Base-by-base conservation (phyloP, 176 grass and related monocot species). In the Microstegium vimineum region DNA sequence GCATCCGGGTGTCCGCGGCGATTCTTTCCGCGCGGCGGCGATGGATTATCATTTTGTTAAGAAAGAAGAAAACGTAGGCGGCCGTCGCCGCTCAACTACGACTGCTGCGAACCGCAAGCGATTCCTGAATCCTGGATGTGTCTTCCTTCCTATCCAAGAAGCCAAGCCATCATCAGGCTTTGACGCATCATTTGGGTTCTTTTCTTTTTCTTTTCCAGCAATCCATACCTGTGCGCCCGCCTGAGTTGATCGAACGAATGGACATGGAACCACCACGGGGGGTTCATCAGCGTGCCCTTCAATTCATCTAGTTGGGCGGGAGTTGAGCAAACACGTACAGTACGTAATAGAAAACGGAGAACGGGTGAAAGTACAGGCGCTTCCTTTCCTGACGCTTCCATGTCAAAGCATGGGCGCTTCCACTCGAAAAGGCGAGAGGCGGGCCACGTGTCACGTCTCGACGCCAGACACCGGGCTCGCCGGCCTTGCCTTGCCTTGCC, bases 71-170 rank as follows among this genome's bases (percentile, higher is more conserved):
- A 62, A 4, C 34, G 13, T 9, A 43, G 74, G 3, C 75, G 5
- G 60, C 60, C 75, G 75, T 78, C 20, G 75, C 59, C 10, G 59
- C 75, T 65, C 60, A 64, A 33, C 40, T 22, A 46, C 75, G 75
- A 18, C 60, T n/a, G 60, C 1, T 56, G 49, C 49, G 12, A 64
- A 78, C 37, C 59, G 59, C 25, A 43, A 77, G 25, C 57, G 17
- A 6, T 52, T 8, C 49, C 49, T 52, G 16, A 49, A 49, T 49
- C 46, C 16, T 31, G 16, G 34, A 40, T 27, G 68, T 8, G 68
- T 16, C 18, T 25, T 34, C 6, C 18, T 25, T 34, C 6, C 16
- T 12, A 9, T 71, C 38, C 38, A 2, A 43, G 12, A 28, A 71
- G 4, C 7, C 42, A 11, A 20, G 5, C 49, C 16, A 52, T 52